Evolutionary conservation across 169 alveolate genomes (phyloP).

Genomic region (Cryptosporidium sp.): DNA sequence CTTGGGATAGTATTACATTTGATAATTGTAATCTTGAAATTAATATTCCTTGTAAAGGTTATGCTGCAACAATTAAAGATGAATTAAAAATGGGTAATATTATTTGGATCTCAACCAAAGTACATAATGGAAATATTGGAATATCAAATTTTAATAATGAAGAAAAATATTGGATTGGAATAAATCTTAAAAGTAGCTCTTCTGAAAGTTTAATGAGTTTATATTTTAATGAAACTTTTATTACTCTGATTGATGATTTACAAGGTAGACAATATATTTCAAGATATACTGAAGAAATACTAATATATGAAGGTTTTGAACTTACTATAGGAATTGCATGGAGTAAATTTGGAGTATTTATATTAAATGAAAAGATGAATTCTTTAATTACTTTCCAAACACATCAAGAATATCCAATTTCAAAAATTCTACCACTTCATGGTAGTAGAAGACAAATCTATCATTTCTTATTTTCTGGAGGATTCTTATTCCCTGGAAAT

Average conservation of each 20-base stretch:
- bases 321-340: constrained; percentile 10
- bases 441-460: constrained; percentile 16
- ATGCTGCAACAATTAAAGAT: background rate
- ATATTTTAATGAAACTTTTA: constrained; percentile 16
- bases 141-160: background rate
- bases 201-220: background rate
- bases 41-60: constrained; percentile 2
- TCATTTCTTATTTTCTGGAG: constrained; percentile 8
- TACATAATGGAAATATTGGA: background rate
- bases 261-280: constrained; percentile 2
- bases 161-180: constrained; percentile 22
- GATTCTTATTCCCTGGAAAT: constrained; percentile 17
- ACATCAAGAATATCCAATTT: background rate
- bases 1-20: constrained; percentile 18
- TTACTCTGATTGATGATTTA: background rate
- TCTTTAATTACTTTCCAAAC: constrained; percentile 5
- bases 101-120: constrained; percentile 1
- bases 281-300: constrained; percentile 5
- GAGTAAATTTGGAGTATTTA: constrained; percentile 24
- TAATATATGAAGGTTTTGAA: background rate
- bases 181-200: background rate
- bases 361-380: background rate
- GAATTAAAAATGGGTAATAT: background rate
- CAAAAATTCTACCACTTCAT: background rate
- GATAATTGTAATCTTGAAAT: constrained; percentile 9